Evolutionary conservation across 129 eudicot genomes (phyloP).

Genomic region (Apium graveolens): DNA sequence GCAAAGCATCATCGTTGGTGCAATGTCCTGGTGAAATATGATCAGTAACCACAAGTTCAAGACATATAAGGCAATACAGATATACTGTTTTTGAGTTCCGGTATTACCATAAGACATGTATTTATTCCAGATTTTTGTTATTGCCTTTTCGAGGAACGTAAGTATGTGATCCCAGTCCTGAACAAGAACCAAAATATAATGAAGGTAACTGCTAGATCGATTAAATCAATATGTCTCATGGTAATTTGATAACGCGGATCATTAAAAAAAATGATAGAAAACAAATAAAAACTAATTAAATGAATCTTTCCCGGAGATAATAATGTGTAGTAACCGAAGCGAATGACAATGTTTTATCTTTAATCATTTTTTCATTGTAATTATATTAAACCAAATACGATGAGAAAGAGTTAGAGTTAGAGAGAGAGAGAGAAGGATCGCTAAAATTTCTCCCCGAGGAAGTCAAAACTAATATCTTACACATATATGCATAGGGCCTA

Average conservation of each 20-base stretch:
- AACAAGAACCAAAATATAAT: constrained; percentile 13
- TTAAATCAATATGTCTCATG: neutral
- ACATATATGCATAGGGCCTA: neutral
- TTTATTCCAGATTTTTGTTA: constrained; percentile 56
- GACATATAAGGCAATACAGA: constrained; percentile 8
- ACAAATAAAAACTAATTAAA: neutral
- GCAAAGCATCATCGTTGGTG: constrained; percentile 14
- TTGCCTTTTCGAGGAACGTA: constrained; percentile 49
- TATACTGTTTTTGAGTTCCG: neutral
- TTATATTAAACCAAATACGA: neutral
- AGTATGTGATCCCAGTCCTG: constrained; percentile 80
- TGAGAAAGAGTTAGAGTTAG: no score
- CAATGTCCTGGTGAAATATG: constrained; percentile 15
- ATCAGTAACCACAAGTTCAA: constrained; percentile 3
- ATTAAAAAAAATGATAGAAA: constrained; percentile 1
- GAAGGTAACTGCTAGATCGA: constrained; percentile 5
- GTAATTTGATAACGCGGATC: neutral
- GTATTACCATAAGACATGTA: constrained; percentile 35
- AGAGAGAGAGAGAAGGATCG: neutral
- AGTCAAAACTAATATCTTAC: neutral
- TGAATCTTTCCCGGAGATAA: neutral
- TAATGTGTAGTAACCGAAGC: neutral
- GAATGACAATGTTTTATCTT: neutral
- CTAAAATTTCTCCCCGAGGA: neutral
- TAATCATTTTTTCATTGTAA: neutral